Conservation (phyloP, 2,329 filamentous ascomycete genomes). For the Xylariaceae sp. region DNA sequence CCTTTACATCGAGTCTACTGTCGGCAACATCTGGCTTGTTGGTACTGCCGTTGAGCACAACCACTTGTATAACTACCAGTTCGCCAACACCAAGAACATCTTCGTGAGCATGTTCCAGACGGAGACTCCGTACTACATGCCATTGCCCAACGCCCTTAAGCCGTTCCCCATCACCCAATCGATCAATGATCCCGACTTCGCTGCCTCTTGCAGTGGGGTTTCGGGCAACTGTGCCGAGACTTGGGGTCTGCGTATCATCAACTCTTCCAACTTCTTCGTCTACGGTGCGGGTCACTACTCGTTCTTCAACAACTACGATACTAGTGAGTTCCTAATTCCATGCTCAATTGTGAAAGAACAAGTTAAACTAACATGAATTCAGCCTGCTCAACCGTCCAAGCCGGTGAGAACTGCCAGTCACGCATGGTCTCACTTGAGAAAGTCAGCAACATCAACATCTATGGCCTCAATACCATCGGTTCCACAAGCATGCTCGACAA, state of each 20-base stretch:
- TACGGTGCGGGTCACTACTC: slow-evolving; percentile 68
- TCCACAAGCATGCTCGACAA: slow-evolving; percentile 47
- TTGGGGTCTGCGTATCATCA: slow-evolving; percentile 67
- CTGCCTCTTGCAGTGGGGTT: slow-evolving; percentile 47
- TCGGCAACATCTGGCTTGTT: slow-evolving; percentile 60
- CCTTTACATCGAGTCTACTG: slow-evolving; percentile 49
- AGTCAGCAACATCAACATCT: slow-evolving; percentile 47
- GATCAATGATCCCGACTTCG: slow-evolving; percentile 58
- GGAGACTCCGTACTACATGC: slow-evolving; percentile 72
- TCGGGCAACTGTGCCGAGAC: slow-evolving; percentile 51
- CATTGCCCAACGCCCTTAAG: slow-evolving; percentile 59
- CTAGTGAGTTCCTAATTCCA: slow-evolving; percentile 35
- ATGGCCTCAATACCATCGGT: slow-evolving; percentile 56
- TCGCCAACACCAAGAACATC: slow-evolving; percentile 62
- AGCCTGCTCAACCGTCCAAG: slow-evolving; percentile 46
- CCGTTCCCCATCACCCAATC: slow-evolving; percentile 55
- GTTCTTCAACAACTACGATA: slow-evolving; percentile 66
- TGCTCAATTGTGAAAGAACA: not conserved
- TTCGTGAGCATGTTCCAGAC: slow-evolving; percentile 69
- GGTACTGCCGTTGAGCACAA: slow-evolving; percentile 68
- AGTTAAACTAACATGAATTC: slow-evolving; percentile 13
- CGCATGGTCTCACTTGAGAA: slow-evolving; percentile 50
- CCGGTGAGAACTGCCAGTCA: slow-evolving; percentile 49
- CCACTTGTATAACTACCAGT: slow-evolving; percentile 68
- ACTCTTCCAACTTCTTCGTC: slow-evolving; percentile 57